These are phyloP conservation scores for Coemansia biformis DNA, from an alignment of 192 early-diverging fungal genomes.

Conservation along the genomic window DNA sequence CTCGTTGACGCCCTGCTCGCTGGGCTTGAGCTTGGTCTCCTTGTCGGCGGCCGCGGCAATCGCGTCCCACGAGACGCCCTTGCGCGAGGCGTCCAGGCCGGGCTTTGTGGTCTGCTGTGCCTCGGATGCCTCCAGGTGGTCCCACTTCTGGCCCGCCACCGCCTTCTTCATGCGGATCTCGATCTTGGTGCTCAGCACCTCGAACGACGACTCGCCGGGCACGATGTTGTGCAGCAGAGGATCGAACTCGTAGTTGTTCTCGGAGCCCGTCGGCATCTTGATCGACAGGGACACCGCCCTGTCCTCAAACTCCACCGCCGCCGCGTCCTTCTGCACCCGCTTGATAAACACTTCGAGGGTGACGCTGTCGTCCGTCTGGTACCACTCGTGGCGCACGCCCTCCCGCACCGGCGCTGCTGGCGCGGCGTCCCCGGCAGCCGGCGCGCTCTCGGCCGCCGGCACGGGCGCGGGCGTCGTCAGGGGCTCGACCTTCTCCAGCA, in stretches of 20 bases:
- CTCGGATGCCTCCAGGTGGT: slow-evolving; percentile 55
- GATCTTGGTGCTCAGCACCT: slow-evolving; percentile 89
- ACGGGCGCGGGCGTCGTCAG: slow-evolving; percentile 39
- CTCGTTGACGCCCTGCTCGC: slow-evolving; percentile 83
- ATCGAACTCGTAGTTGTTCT: slow-evolving; percentile 88
- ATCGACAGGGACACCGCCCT: slow-evolving; percentile 70
- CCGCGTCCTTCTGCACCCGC: slow-evolving; percentile 68
- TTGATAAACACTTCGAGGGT: slow-evolving; percentile 90
- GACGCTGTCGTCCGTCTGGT: slow-evolving; percentile 87
- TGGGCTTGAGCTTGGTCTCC: slow-evolving; percentile 75
- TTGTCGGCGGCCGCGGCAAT: slow-evolving; percentile 69
- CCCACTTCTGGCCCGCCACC: slow-evolving; percentile 76
- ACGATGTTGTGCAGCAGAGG: slow-evolving; percentile 76
- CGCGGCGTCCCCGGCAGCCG: background rate
- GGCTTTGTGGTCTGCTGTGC: slow-evolving; percentile 36
- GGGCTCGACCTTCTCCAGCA: slow-evolving; percentile 39
- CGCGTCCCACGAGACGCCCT: slow-evolving; percentile 80
- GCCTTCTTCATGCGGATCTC: slow-evolving; percentile 86
- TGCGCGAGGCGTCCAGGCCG: slow-evolving; percentile 53
- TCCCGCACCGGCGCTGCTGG: slow-evolving; percentile 7
- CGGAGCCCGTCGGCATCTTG: slow-evolving; percentile 76
- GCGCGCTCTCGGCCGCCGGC: too few species aligned
- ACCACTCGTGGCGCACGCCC: slow-evolving; percentile 87
- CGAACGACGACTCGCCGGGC: slow-evolving; percentile 63
- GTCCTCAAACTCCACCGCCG: slow-evolving; percentile 60